Evolutionary conservation across 208 protist species (phyloP).

Genomic region (Trypanosoma melophagium): DNA sequence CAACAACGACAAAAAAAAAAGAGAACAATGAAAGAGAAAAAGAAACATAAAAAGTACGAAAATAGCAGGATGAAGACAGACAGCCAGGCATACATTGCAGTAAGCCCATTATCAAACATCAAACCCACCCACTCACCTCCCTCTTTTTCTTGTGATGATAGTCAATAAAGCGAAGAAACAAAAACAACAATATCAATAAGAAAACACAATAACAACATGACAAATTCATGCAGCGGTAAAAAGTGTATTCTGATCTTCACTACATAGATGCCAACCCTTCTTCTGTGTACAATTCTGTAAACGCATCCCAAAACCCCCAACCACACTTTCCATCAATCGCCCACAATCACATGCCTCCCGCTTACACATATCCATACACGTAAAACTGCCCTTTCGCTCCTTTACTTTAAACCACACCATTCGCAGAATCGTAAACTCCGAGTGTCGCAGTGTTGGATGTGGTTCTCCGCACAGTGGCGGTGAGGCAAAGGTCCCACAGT

Average conservation of each 20-base stretch:
- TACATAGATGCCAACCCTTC: conserved; percentile 12
- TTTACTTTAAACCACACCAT: conserved; percentile 44
- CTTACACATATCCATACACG: conserved; percentile 8
- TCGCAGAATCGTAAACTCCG: conserved; percentile 36
- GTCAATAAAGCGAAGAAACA: not conserved
- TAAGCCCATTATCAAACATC: too few relatives aligned
- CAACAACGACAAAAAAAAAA: conserved; percentile 19
- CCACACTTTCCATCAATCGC: too few relatives aligned
- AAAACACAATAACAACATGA: not conserved
- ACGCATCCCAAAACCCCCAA: too few relatives aligned
- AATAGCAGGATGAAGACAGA: too few relatives aligned
- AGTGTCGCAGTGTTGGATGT: conserved; percentile 24
- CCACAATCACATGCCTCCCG: conserved; percentile 26
- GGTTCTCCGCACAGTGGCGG: conserved; percentile 39
- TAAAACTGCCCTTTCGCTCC: conserved; percentile 8
- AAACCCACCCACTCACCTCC: too few relatives aligned
- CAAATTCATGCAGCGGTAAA: not conserved
- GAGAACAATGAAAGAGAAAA: conserved; percentile 9
- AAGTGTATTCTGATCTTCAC: not conserved
- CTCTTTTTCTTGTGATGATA: too few relatives aligned
- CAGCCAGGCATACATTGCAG: too few relatives aligned
- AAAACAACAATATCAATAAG: not conserved
- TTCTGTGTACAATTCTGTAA: too few relatives aligned
- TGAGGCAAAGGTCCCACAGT: conserved; percentile 52
- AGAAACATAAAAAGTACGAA: too few relatives aligned